Base-by-base conservation (phyloP, 2,329 filamentous ascomycete species). In the Lasiodiplodia theobromae region DNA sequence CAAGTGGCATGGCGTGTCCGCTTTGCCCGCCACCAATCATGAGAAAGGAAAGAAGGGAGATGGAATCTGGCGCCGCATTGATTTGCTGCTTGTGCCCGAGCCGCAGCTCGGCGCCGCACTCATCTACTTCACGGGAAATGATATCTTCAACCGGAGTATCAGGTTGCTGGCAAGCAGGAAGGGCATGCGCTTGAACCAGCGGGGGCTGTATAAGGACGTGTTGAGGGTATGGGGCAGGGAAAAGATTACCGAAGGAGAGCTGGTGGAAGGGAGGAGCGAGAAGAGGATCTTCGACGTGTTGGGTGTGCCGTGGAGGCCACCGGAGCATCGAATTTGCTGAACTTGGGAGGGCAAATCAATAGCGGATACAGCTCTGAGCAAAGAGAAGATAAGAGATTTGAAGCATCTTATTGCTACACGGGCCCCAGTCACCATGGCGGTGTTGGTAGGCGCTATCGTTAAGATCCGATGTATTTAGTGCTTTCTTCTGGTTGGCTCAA, bases 121-220 rank as follows among this genome's bases (percentile, higher is more conserved):
- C 70, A 86, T 97, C n/a, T 97, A 97, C 76, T 98, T 97, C 75
- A 97, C 95, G 0, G 95, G 95, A 0, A 96, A 97, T 73, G 94
- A 97, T 76, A 91, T 97, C 40, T 97, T 97, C 82, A 97, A 97
- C 78, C 85, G 94, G 18, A 96, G 92, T 75, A 87, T 97, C 77
- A 83, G 95, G 71, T 80, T 96, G 18, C 78, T 97, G 71, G 93
- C 94, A 16, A 88, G 89, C 49, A 93, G 89, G 79, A 96, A 92
- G 80, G 88, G 89, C 0, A 94, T 96, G 92, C 82, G 92, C 63
- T 77, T 98, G 67, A 97, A 97, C 73, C 94, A 97, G 79, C 84
- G 87, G 37, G 95, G 94, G 0, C 77, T 98, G 67, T 97, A 90
- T 74, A 87, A 84, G 73, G 87, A 93, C 77, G 89, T 92, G 1